phyloP scores from a whole-genome alignment of 768 basidiomycete genomes.

The Scleroderma citrinum region DNA sequence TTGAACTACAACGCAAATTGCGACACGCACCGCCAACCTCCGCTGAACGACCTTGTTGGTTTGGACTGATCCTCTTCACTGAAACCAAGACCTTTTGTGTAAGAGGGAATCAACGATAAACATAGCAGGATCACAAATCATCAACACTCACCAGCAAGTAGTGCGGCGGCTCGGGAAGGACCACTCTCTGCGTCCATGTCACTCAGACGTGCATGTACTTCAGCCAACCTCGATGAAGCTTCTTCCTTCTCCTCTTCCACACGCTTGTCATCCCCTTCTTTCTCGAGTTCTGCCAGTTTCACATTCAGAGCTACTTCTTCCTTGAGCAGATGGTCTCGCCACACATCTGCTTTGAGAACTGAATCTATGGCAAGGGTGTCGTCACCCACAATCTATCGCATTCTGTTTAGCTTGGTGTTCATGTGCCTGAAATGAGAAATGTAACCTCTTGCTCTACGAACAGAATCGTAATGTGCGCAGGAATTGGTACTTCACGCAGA shows the following conservation, averaged over 20 bases:
- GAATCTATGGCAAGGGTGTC: slow-evolving; percentile 90
- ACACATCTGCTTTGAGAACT: slow-evolving; percentile 99
- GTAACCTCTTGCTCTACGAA: slow-evolving; percentile 96
- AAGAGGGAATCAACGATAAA: background rate
- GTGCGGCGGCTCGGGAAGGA: slow-evolving; percentile 84
- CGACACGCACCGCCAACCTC: slow-evolving; percentile 81
- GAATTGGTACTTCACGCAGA: slow-evolving; percentile 90
- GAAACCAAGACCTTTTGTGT: slow-evolving; percentile 78
- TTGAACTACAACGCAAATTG: background rate
- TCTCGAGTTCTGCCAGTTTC: slow-evolving; percentile 65
- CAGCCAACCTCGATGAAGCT: slow-evolving; percentile 70
- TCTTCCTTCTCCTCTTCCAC: slow-evolving; percentile 86
- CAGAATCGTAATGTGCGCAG: slow-evolving; percentile 91
- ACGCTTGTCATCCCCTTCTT: slow-evolving; percentile 69
- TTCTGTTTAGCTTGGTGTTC: background rate
- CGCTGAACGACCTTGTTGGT: slow-evolving; percentile 83
- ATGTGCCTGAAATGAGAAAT: background rate
- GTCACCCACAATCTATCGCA: slow-evolving; percentile 76
- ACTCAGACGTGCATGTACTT: slow-evolving; percentile 85
- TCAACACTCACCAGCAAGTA: slow-evolving; percentile 65
- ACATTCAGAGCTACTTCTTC: slow-evolving; percentile 78
- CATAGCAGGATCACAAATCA: background rate
- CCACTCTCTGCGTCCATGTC: slow-evolving; percentile 99
- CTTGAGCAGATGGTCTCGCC: slow-evolving; percentile 87
- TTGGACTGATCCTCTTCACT: slow-evolving; percentile 79